Base-by-base conservation (phyloP, 2,329 filamentous ascomycete species). In the Trichophyton rubrum region DNA sequence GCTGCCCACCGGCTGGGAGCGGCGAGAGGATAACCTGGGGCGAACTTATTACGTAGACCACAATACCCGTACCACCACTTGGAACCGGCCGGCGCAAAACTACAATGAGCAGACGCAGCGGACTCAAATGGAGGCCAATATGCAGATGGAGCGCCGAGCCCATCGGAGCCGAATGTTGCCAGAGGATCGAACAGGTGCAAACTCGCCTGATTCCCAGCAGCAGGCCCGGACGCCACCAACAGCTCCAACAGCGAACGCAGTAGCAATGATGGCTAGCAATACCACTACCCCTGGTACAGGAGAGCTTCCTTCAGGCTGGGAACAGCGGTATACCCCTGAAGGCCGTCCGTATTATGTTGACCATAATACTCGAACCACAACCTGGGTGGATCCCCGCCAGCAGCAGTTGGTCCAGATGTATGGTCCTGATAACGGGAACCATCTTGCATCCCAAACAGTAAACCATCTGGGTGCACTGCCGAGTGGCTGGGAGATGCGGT, bases 391-490 rank as follows among this genome's bases (percentile, higher is more conserved):
- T 72, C 93, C 93, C 33, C 86, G 93, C 67, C 86, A 93, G 64
- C 93, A 97, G 75, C 93, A 99, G 74, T 99, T 96, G 75, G 97
- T 99, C 63, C 83, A 93, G 62, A 96, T 97, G 89, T 99, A 99
- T 71, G 92, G 91, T 1, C 89, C 92, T 68, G 93, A 90, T 74
- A 88, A 87, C 64, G 84, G 85, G 67, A 90, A 86, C 67, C 33
- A 41, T 27, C 30, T 57, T 22, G 91, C 89, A 56, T 88, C 86
- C 59, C 93, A 99, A 75, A 92, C 93, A 0, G 93, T 99, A 1
- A 97, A 93, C 1, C 93, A 99, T 73, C 82, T 99, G 53, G 93
- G 93, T 3, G 93, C 93, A 27, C 76, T 99, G 56, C 93, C 93
- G 2, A 97, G 93, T 69, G 93, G 93, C 2, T 99, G 93, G 93